These are phyloP conservation scores for Phylloporus arenicola DNA, from an alignment of 768 basidiomycete genomes.

Conservation along the genomic window DNA sequence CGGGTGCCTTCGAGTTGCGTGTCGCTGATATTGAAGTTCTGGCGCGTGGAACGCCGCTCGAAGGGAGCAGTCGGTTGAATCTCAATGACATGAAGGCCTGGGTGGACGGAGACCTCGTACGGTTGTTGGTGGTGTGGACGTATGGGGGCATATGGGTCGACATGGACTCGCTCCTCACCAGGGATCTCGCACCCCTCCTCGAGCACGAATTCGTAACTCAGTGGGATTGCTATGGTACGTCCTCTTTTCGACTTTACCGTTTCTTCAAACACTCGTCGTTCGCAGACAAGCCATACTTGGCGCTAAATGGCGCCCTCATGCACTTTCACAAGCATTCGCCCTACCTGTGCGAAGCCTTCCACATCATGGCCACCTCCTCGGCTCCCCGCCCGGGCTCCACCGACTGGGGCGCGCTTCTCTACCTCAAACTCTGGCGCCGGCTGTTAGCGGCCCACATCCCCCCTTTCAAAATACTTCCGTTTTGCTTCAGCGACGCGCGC, in stretches of 20 bases:
- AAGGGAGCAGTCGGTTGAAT: slow-evolving; percentile 56
- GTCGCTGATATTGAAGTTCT: slow-evolving; percentile 62
- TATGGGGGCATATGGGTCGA: slow-evolving; percentile 95
- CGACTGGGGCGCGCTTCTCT: slow-evolving; percentile 91
- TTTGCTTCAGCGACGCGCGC: slow-evolving; percentile 89
- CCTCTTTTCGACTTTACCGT: no score
- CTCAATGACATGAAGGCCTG: slow-evolving; percentile 76
- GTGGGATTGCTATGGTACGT: slow-evolving; percentile 96
- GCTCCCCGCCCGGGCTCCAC: slow-evolving; percentile 75
- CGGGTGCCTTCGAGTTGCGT: slow-evolving; percentile 65
- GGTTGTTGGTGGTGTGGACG: slow-evolving; percentile 82
- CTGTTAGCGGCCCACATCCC: slow-evolving; percentile 66
- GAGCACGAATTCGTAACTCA: slow-evolving; percentile 97
- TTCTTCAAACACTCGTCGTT: neutral
- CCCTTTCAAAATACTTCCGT: slow-evolving; percentile 90
- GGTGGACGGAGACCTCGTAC: slow-evolving; percentile 92
- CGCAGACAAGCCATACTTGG: slow-evolving; percentile 65
- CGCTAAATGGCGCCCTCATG: slow-evolving; percentile 93
- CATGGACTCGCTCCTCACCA: slow-evolving; percentile 91
- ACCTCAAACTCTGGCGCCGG: slow-evolving; percentile 85
- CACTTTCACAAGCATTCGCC: slow-evolving; percentile 88
- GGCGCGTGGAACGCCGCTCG: slow-evolving; percentile 72
- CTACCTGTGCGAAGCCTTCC: slow-evolving; percentile 95
- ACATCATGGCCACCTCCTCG: slow-evolving; percentile 74
- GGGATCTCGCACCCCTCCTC: slow-evolving; percentile 78